These are phyloP conservation scores for Echium plantagineum DNA, from an alignment of 257 asterid species.

Conservation along the genomic window DNA sequence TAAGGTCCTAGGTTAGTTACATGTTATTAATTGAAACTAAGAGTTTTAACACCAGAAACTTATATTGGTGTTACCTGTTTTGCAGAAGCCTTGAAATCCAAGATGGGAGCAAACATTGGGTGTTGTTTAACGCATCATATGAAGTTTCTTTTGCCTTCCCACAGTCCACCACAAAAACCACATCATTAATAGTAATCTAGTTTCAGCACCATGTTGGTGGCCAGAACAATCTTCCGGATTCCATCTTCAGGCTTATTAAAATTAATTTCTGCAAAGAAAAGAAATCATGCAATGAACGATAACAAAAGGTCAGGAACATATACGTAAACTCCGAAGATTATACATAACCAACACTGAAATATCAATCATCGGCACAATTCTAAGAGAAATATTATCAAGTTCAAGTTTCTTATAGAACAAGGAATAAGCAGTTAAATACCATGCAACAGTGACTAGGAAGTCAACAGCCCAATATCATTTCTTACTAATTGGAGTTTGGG, in stretches of 20 bases:
- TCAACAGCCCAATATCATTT: too few relatives aligned
- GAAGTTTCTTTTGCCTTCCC: slow-evolving; percentile 97
- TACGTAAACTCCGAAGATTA: background rate
- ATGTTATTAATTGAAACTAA: background rate
- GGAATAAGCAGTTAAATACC: too few relatives aligned
- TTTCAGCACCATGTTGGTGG: slow-evolving; percentile 97
- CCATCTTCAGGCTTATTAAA: slow-evolving; percentile 73
- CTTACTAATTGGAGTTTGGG: too few relatives aligned
- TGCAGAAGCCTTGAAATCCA: slow-evolving; percentile 96
- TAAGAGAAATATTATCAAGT: background rate
- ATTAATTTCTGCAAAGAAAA: slow-evolving; percentile 53
- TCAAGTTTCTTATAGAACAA: background rate
- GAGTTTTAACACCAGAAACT: background rate
- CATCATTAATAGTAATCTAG: slow-evolving; percentile 94
- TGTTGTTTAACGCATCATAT: slow-evolving; percentile 89
- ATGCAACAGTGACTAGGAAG: too few relatives aligned
- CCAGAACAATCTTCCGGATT: slow-evolving; percentile 84
- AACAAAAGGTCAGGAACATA: background rate
- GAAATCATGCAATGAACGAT: background rate
- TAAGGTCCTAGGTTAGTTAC: background rate
- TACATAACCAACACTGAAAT: background rate
- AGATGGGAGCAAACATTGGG: slow-evolving; percentile 92
- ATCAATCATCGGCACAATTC: background rate
- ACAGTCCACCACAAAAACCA: slow-evolving; percentile 90
- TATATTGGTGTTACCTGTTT: slow-evolving; percentile 49